Percentiles rank a stretch among this genome's conserved stretches.
Evolutionary conservation across 306 rosid genomes (phyloP).

Genomic region (Aeschynomene evenia): DNA sequence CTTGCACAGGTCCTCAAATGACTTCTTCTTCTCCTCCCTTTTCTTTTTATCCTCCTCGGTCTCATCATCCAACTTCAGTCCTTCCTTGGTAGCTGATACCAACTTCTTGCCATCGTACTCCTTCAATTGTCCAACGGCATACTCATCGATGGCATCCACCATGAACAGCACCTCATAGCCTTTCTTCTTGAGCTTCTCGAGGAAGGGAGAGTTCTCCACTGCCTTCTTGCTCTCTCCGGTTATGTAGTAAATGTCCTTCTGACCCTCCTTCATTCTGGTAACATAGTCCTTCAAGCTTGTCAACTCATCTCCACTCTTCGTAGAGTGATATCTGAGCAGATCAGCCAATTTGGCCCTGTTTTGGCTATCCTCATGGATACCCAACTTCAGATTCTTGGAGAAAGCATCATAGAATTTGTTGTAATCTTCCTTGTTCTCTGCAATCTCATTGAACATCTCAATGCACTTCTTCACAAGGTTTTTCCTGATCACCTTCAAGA

Average conservation of each 20-base stretch:
- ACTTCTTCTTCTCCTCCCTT: constrained; percentile 62
- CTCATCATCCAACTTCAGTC: constrained; percentile 61
- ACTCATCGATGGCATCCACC: constrained; percentile 76
- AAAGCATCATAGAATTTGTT: constrained; percentile 64
- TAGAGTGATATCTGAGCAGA: constrained; percentile 61
- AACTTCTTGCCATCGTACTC: constrained; percentile 71
- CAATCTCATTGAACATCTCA: constrained; percentile 75
- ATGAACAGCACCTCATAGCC: constrained; percentile 68
- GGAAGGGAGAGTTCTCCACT: constrained; percentile 69
- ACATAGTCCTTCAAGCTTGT: constrained; percentile 75
- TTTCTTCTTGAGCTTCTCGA: constrained; percentile 67
- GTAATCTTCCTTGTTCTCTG: constrained; percentile 71
- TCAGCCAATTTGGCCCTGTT: constrained; percentile 67
- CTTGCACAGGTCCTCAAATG: constrained; percentile 65
- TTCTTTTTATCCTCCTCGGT: constrained; percentile 61
- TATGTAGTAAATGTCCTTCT: constrained; percentile 67
- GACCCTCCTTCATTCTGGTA: constrained; percentile 71
- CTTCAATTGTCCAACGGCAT: constrained; percentile 63
- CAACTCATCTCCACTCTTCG: constrained; percentile 69
- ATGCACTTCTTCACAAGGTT: constrained; percentile 71
- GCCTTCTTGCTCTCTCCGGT: constrained; percentile 77
- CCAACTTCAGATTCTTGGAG: constrained; percentile 69
- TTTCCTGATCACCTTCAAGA: constrained; percentile 69
- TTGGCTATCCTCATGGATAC: constrained; percentile 72
- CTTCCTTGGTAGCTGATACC: constrained; percentile 73